phyloP scores from a whole-genome alignment of 2,329 filamentous ascomycete genomes.

The Achaetomium macrosporum region DNA sequence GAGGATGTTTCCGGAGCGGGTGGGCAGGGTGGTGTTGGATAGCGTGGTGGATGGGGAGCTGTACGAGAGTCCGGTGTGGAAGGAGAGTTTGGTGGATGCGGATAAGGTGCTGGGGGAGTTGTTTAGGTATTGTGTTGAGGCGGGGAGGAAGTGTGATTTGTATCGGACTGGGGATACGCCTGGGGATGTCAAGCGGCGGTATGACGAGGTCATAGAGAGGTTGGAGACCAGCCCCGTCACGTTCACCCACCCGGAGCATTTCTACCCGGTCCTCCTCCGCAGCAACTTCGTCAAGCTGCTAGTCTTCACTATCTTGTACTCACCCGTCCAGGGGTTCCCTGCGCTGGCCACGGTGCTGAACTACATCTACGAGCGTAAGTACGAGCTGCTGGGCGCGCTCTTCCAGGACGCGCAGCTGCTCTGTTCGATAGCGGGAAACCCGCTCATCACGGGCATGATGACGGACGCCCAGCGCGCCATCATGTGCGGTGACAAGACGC shows the following conservation, averaged over 20 bases:
- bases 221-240: conserved; percentile 33
- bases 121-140: conserved; percentile 42
- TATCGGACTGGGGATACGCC: conserved; percentile 32
- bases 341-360: conserved; percentile 31
- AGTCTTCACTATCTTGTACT: conserved; percentile 33
- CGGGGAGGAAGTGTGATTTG: conserved; percentile 35
- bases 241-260: conserved; percentile 26
- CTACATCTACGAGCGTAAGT: conserved; percentile 25
- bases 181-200: conserved; percentile 28
- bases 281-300: conserved; percentile 31
- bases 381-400: conserved; percentile 6
- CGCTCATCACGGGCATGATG: not conserved
- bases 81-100: conserved; percentile 31
- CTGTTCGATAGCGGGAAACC: conserved; percentile 6
- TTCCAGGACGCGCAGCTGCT: conserved; percentile 8
- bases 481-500: conserved; percentile 32
- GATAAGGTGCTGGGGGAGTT: conserved; percentile 43
- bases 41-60: conserved; percentile 29
- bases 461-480: conserved; percentile 25
- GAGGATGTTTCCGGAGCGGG: conserved; percentile 34
- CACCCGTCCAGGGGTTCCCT: conserved; percentile 30
- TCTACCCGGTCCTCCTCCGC: conserved; percentile 35
- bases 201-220: conserved; percentile 28
- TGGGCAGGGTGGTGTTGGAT: conserved; percentile 31
- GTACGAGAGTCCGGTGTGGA: conserved; percentile 27